These are phyloP conservation scores for Mucor mucedo DNA, from an alignment of 371 early-diverging fungal species.

Conservation along the genomic window DNA sequence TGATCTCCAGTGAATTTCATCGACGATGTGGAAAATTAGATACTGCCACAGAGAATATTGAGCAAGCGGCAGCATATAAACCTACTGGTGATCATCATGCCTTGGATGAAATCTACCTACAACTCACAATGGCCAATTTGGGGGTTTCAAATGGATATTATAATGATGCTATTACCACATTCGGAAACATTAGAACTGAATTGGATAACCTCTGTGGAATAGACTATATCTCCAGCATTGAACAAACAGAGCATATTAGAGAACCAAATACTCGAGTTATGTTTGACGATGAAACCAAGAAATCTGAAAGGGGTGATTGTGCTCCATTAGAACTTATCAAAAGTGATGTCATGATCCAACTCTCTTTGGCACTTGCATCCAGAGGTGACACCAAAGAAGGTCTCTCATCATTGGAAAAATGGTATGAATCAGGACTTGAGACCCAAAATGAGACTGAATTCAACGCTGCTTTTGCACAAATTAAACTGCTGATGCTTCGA, in stretches of 20 bases:
- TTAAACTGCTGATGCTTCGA: constrained; percentile 14
- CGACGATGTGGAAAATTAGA: constrained; percentile 53
- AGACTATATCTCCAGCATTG: constrained; percentile 46
- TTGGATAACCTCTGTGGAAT: constrained; percentile 52
- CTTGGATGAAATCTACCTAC: constrained; percentile 29
- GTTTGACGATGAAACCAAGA: constrained; percentile 6
- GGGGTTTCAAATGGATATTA: constrained; percentile 37
- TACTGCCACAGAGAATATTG: constrained; percentile 35
- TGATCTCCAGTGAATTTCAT: constrained; percentile 60
- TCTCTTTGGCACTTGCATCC: constrained; percentile 3
- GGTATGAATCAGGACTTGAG: constrained; percentile 1
- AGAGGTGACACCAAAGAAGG: constrained; percentile 9
- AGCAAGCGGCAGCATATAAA: constrained; percentile 1
- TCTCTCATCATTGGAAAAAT: constrained; percentile 5
- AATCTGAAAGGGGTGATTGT: constrained; percentile 14
- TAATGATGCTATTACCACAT: constrained; percentile 51
- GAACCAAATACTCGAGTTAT: constrained; percentile 1
- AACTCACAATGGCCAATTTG: constrained; percentile 55
- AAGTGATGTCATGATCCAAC: constrained; percentile 21
- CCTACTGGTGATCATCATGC: constrained; percentile 23
- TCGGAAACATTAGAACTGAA: constrained; percentile 46
- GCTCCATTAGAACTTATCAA: constrained; percentile 20
- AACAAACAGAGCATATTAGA: constrained; percentile 48
- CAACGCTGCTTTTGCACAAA: constrained; percentile 19
- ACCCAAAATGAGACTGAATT: constrained; percentile 17